phyloP scores from a whole-genome alignment of 2,329 filamentous ascomycete genomes.

The Botrytis galanthina region DNA sequence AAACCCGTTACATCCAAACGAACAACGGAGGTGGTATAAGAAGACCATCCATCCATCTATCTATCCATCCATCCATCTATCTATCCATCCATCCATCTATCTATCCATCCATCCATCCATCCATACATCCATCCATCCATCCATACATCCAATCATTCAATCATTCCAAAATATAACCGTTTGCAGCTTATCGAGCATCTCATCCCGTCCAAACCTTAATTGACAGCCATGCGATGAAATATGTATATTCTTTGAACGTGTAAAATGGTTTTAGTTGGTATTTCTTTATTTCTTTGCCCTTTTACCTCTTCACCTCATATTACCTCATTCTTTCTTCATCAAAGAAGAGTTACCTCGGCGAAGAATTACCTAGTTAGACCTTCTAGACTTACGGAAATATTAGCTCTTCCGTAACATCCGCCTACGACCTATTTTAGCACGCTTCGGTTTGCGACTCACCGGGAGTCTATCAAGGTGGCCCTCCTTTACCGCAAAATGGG shows the following conservation, averaged over 20 bases:
- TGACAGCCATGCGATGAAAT: not conserved
- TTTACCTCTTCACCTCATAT: not conserved
- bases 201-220: not conserved
- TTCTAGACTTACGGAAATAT: not conserved
- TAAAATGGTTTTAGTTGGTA: not conserved
- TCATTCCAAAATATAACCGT: not conserved
- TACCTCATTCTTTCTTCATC: not conserved
- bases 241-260: not conserved
- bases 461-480: not conserved
- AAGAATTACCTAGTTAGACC: not conserved
- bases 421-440: not conserved
- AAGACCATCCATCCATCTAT: not conserved
- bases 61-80: no score
- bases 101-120: no score
- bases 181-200: not conserved
- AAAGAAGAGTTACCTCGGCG: not conserved
- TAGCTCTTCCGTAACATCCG: not conserved
- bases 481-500: not conserved
- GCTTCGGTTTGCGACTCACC: not conserved
- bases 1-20: not conserved
- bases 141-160: not conserved
- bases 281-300: not conserved
- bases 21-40: not conserved
- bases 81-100: no score
- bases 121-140: no score